Evolutionary conservation across 139 green algal genomes (phyloP), one percentile per base, ranked within the genome.

Genomic region (Haematococcus lacustris): DNA sequence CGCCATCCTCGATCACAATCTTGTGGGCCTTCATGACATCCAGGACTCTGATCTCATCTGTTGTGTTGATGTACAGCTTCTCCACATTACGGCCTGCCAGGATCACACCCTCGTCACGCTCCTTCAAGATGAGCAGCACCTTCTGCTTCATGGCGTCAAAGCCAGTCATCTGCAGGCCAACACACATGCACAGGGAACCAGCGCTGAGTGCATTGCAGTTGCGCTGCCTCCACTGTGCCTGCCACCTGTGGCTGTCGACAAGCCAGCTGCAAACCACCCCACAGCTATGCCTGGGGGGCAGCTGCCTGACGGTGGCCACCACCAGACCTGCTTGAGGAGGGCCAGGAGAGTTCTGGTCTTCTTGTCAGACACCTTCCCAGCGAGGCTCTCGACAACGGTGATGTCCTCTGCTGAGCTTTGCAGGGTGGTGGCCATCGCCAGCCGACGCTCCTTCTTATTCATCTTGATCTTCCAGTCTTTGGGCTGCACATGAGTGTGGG

Each of bases 391-490:
- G 0, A 96, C 83, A 2, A 98, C 92, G n/a, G 93, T 83, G 72
- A 94, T 92, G 77, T 93, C 88, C 13, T 30, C 70, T 4, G 91
- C 88, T 2, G 96, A 95, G 68, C 72, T 92, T 79, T 97, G 91
- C 65, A 99, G 77, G 13, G 95, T 93, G 40, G 96, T 98, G 38
- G 89, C 89, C 63, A 98, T 74, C 1, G 95, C 95, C 34, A 99
- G 80, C 34, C 89, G 88, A 38, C 87, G 85, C 87, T 99, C 96
- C 88, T 98, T 98, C 84, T 96, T 97, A 91, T 99, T 99, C 91
- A 99, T 98, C 73, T 89, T 94, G 82, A 97, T 93, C 51, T 71
- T 88, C 92, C 92, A 99, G 83, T 98, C 95, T 65, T 89, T 91
- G 61, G 96, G 94, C 91, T 95, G 87, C 67, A 47, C 1, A 32